Evolutionary conservation across 768 basidiomycete species (phyloP).

Genomic region (Boletus sp.): DNA sequence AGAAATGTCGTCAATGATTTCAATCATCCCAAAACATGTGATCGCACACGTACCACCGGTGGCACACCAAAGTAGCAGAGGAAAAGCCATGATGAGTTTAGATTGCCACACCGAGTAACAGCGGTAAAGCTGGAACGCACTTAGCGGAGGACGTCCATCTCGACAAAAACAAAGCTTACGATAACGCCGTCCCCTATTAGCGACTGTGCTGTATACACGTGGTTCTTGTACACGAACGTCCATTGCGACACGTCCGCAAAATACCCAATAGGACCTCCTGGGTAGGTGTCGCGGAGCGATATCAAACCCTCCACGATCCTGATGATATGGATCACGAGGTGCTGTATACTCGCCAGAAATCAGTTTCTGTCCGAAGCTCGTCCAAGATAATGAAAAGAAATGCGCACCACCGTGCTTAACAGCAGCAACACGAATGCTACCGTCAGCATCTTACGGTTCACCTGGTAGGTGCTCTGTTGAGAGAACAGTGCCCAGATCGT

Average conservation of each 20-base stretch:
- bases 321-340: slow-evolving; percentile 25
- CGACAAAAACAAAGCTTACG: slow-evolving; percentile 13
- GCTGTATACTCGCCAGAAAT: slow-evolving; percentile 12
- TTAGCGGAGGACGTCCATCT: neutral
- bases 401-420: slow-evolving; percentile 32
- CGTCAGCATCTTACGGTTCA: slow-evolving; percentile 23
- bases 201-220: slow-evolving; percentile 25
- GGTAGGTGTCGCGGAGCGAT: slow-evolving; percentile 10
- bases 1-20: neutral
- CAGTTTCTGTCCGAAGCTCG: neutral
- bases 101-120: slow-evolving; percentile 36
- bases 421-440: slow-evolving; percentile 28
- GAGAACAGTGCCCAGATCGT: slow-evolving; percentile 27
- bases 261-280: slow-evolving; percentile 21
- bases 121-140: slow-evolving; percentile 21
- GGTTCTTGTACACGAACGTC: slow-evolving; percentile 30
- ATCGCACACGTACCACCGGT: slow-evolving; percentile 18
- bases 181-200: slow-evolving; percentile 31
- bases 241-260: slow-evolving; percentile 28
- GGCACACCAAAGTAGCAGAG: slow-evolving; percentile 30
- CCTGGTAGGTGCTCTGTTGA: neutral
- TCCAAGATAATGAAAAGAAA: neutral
- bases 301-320: slow-evolving; percentile 29
- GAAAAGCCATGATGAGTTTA: slow-evolving; percentile 25
- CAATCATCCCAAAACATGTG: neutral